These are phyloP conservation scores for Phytophthora cryptogea DNA, from an alignment of 352 stramenopile genomes.

Conservation along the genomic window DNA sequence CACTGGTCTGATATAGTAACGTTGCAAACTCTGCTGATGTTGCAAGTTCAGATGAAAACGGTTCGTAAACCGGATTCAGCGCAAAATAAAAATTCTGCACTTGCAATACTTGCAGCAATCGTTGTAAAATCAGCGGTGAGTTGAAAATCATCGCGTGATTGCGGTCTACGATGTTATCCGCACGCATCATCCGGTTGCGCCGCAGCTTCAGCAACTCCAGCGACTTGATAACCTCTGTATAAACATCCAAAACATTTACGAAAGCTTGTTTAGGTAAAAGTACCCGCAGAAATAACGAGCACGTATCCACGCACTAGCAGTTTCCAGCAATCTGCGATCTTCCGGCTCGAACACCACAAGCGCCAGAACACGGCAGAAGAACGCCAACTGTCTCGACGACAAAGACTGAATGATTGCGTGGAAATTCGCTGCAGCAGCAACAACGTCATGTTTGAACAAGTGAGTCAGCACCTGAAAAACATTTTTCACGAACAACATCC, in stretches of 20 bases:
- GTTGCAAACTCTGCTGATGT: slow-evolving; percentile 84
- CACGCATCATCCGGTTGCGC: slow-evolving; percentile 71
- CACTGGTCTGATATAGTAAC: slow-evolving; percentile 72
- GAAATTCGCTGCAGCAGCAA: slow-evolving; percentile 76
- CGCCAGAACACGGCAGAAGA: slow-evolving; percentile 96
- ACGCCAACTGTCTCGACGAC: slow-evolving; percentile 92
- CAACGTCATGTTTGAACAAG: slow-evolving; percentile 2
- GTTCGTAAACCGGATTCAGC: slow-evolving; percentile 81
- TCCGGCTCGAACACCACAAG: slow-evolving; percentile 96
- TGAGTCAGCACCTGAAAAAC: neutral
- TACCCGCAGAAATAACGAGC: neutral
- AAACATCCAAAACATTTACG: slow-evolving; percentile 7
- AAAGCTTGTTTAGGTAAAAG: slow-evolving; percentile 15
- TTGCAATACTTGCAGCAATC: slow-evolving; percentile 72
- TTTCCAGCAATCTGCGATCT: slow-evolving; percentile 92
- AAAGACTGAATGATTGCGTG: slow-evolving; percentile 89
- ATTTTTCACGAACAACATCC: neutral
- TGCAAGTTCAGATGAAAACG: slow-evolving; percentile 80
- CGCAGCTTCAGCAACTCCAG: slow-evolving; percentile 91
- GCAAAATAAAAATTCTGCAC: slow-evolving; percentile 89
- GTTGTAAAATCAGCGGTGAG: slow-evolving; percentile 69
- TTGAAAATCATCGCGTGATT: slow-evolving; percentile 95
- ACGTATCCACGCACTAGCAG: slow-evolving; percentile 59
- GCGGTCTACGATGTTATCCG: slow-evolving; percentile 89
- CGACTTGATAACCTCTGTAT: slow-evolving; percentile 92